These are phyloP conservation scores for Fusarium pseudoanthophilum DNA, from an alignment of 2,329 filamentous ascomycete species.

Conservation along the genomic window DNA sequence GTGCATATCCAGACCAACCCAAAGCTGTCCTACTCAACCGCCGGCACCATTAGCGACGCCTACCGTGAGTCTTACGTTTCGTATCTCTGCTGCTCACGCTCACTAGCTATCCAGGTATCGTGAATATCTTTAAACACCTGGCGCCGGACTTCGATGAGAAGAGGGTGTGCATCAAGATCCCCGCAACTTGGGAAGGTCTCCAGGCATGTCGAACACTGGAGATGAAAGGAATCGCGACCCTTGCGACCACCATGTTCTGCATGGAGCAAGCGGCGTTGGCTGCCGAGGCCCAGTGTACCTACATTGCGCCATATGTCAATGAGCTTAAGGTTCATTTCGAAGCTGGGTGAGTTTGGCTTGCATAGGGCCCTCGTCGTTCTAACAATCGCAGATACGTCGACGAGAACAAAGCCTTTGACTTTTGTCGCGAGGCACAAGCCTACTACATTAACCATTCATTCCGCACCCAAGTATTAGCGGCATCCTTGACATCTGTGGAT, in stretches of 20 bases:
- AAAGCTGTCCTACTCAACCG: constrained; percentile 61
- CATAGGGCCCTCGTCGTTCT: neutral
- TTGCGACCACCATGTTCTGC: constrained; percentile 72
- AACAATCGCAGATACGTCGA: constrained; percentile 56
- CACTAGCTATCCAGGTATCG: constrained; percentile 55
- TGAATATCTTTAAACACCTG: constrained; percentile 39
- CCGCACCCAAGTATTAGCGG: constrained; percentile 64
- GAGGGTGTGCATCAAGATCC: constrained; percentile 71
- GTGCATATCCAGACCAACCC: constrained; percentile 72
- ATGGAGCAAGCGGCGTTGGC: constrained; percentile 69
- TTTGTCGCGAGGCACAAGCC: constrained; percentile 62
- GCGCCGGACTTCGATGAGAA: constrained; percentile 52
- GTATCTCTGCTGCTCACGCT: neutral
- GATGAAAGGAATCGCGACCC: constrained; percentile 63
- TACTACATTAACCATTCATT: constrained; percentile 58
- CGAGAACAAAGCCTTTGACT: constrained; percentile 59
- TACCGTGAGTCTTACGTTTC: constrained; percentile 52
- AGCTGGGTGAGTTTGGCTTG: constrained; percentile 49
- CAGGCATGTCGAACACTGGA: constrained; percentile 67
- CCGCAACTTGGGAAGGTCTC: constrained; percentile 71
- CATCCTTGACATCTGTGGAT: constrained; percentile 65
- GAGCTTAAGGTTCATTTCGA: constrained; percentile 72
- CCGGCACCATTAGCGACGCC: constrained; percentile 62
- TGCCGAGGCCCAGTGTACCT: constrained; percentile 66
- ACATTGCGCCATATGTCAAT: constrained; percentile 74